Evolutionary conservation across 441 rosid genomes (phyloP).

Genomic region (Macaranga tanarius): DNA sequence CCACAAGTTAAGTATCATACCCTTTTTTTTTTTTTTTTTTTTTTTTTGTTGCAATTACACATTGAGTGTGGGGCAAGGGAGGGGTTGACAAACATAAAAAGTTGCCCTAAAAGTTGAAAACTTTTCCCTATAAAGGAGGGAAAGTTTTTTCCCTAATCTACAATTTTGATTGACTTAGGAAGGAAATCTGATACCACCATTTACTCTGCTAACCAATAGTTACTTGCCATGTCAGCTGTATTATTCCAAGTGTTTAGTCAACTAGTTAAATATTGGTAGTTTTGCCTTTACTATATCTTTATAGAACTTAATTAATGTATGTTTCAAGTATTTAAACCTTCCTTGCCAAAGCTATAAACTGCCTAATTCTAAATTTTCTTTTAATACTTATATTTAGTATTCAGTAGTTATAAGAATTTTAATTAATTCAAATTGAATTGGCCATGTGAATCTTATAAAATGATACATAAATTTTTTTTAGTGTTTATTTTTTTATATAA

Average conservation of each 20-base stretch:
- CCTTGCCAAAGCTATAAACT: not conserved
- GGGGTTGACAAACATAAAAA: slow-evolving; percentile 49
- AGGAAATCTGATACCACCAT: slow-evolving; percentile 36
- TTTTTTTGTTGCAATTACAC: not conserved
- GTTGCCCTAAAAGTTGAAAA: slow-evolving; percentile 6
- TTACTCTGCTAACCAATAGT: slow-evolving; percentile 18
- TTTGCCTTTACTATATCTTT: slow-evolving; percentile 3
- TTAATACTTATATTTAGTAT: no score
- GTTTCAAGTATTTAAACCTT: not conserved
- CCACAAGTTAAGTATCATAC: slow-evolving; percentile 13
- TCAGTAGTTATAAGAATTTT: no score
- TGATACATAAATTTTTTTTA: no score
- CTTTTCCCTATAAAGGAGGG: slow-evolving; percentile 28
- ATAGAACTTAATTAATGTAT: not conserved
- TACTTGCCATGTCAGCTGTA: slow-evolving; percentile 17
- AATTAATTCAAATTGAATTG: no score
- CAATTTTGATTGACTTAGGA: slow-evolving; percentile 22
- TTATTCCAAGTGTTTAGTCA: slow-evolving; percentile 28
- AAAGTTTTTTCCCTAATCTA: slow-evolving; percentile 16
- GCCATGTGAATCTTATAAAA: no score
- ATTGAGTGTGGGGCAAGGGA: slow-evolving; percentile 24
- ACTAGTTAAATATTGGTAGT: slow-evolving; percentile 29
- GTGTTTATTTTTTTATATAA: no score
- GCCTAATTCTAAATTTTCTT: no score
- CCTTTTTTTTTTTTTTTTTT: not conserved